These are phyloP conservation scores for Passiflora organensis DNA, from an alignment of 345 rosid species.

Conservation along the genomic window DNA sequence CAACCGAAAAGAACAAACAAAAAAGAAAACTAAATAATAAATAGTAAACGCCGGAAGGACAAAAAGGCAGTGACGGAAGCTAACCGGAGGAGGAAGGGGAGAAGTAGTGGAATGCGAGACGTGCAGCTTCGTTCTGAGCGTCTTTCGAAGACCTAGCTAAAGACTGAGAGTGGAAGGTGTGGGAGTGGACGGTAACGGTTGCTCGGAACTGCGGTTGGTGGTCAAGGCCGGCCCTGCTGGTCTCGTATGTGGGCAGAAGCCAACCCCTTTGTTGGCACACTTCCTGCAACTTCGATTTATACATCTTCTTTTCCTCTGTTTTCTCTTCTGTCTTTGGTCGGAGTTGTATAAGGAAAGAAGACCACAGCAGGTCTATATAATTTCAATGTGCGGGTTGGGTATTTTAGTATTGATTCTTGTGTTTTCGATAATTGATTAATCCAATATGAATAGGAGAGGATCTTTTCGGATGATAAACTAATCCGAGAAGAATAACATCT, in stretches of 20 bases:
- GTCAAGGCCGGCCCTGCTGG: conserved; percentile 24
- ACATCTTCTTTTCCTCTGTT: conserved; percentile 15
- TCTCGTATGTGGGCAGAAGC: conserved; percentile 27
- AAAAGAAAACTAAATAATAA: neutral
- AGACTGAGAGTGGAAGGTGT: conserved; percentile 14
- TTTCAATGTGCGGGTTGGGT: too few relatives aligned
- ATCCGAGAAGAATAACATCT: too few relatives aligned
- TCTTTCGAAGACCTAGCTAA: conserved; percentile 25
- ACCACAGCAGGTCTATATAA: too few relatives aligned
- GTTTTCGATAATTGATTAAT: too few relatives aligned
- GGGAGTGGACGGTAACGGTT: conserved; percentile 31
- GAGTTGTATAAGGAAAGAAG: too few relatives aligned
- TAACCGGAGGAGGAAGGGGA: neutral
- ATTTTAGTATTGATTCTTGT: too few relatives aligned
- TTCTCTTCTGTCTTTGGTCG: neutral
- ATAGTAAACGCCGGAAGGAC: neutral
- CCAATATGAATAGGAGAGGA: too few relatives aligned
- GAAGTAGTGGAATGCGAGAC: conserved; percentile 29
- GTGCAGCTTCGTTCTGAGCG: conserved; percentile 46
- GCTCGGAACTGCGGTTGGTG: conserved; percentile 36
- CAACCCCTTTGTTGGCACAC: conserved; percentile 30
- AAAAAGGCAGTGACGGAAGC: neutral
- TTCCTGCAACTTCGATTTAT: conserved; percentile 36
- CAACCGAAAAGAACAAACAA: neutral
- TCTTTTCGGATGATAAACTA: too few relatives aligned